Evolutionary conservation across 768 basidiomycete species (phyloP), one percentile per base, ranked within the genome.

Genomic region (Boletus rufocinnamomeus): DNA sequence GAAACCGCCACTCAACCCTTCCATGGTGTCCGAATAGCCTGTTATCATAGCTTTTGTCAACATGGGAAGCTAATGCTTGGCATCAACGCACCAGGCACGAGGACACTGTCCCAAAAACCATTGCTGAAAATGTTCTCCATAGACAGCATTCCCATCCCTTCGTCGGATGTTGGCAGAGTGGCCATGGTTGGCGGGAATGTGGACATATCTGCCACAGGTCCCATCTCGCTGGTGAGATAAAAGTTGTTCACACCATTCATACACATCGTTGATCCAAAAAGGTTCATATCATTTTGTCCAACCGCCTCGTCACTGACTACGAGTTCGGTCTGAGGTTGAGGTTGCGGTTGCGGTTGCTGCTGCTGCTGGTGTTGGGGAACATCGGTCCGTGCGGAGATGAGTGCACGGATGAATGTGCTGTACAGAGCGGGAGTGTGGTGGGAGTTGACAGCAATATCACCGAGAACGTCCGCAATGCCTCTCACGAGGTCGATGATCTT

Each of bases 351-450:
- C 1, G n/a, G 46, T 47, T 59, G 64, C 5, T 61, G 60, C 14
- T 80, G 45, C 16, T 54, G 52, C 11, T 62, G 59, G 16, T 63
- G 66, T 27, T 69, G 54, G 43, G 68, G 44, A 71, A 70, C 35
- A 69, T 76, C 68, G 70, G 76, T 61, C 25, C 72, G 65, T 44
- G 86, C 84, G 2, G 85, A 81, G 53, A 89, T 82, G 43, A 96
- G 83, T 3, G 89, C 88, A 3, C 86, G 87, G 25, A 95, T 78
- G 78, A 95, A 93, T 21, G 82, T 79, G 68, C 87, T 86, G 78
- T 98, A 98, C 40, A 98, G 79, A 6, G 92, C 89, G 1, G 96
- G 95, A 0, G 95, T 95, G 69, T 99, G 96, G 6, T 83, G 77
- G 1, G 87, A 78, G 67, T 90, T 89, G 28, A 86, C 87, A 21